Percentiles rank a stretch among this genome's conserved stretches.
phyloP scores from a whole-genome alignment of 495 filamentous ascomycete species.

The Penicillium mononematosum region DNA sequence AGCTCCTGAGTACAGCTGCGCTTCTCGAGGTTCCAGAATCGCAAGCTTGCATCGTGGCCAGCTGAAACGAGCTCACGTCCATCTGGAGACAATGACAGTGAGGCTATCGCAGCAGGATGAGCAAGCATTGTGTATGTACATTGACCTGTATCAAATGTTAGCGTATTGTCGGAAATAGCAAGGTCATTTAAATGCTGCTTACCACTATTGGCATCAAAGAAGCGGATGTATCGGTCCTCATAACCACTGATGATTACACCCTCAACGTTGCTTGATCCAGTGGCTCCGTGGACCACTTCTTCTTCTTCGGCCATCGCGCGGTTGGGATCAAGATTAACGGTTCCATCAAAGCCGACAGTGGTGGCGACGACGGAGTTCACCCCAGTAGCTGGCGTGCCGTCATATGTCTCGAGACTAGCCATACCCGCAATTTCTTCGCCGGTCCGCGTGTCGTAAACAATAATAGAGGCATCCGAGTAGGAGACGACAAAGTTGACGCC shows the following conservation, averaged over 20 bases:
- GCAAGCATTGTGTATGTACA: conserved; percentile 98
- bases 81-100: conserved; percentile 85
- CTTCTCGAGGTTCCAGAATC: conserved; percentile 98
- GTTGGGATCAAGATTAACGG: conserved; percentile 61
- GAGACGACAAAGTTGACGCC: conserved; percentile 93
- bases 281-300: conserved; percentile 73
- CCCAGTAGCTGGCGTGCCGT: conserved; percentile 76
- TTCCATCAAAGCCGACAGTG: conserved; percentile 72
- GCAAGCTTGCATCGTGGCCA: conserved; percentile 88
- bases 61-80: conserved; percentile 92
- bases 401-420: conserved; percentile 89
- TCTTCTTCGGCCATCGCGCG: conserved; percentile 63
- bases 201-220: conserved; percentile 99
- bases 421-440: conserved; percentile 90
- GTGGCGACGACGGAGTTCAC: conserved; percentile 93
- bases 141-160: conserved; percentile 70
- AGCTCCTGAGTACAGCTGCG: conserved; percentile 91
- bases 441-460: conserved; percentile 87
- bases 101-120: conserved; percentile 87
- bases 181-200: conserved; percentile 41
- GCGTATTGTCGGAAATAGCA: conserved; percentile 15
- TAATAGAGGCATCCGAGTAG: conserved; percentile 82
- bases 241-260: conserved; percentile 93
- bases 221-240: conserved; percentile 90
- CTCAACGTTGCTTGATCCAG: conserved; percentile 82